Base-by-base conservation (phyloP, 1,284 basidiomycete species). In the Phylloboletellus chloephorus region DNA sequence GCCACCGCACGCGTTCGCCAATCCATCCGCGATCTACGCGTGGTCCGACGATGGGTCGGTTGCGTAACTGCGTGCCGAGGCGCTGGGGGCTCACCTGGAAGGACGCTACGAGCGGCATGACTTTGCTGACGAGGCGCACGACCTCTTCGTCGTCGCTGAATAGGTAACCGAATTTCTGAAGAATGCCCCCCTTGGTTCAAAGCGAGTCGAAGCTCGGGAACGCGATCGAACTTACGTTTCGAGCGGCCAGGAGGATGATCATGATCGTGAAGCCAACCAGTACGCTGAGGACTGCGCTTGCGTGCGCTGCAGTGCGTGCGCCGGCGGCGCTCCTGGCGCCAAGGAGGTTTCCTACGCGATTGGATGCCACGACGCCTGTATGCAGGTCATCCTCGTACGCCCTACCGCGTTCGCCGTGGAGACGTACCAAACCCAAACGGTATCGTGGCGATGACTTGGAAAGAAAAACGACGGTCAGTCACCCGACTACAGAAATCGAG, bases 71-170 rank as follows among this genome's bases (percentile, higher is more conserved):
- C 10, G 11, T 19, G 19, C 11, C 3, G 11, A 22, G 8, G 19
- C 11, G 50, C 61, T 35, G 21, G 8, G 19, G 12, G 50, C 61
- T 35, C 43, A 80, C 78, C 63, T 88, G 85, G 59, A 88, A 88
- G 0, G 82, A 82, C 2, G 86, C 85, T 1, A 88, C 82, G 12
- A 86, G 71, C 0, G 86, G 86, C 74, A 88, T 83, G 10, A 88
- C 80, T 39, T 72, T 65, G 40, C 76, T 76, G 21, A 88, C 85
- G 15, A 86, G 69, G 5, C 45, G 48, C 4, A 77, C 77, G 8
- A 86, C 82, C 3, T 71, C 67, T 11, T 61, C 54, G 46, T 88
- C 82, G 38, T 82, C 72, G 50, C 79, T 85, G 63, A 82, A 87
- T 8, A 88, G 56, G 50, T 78, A 79, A 1, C 82, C 85, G 49